Evolutionary conservation across 257 asterid species (phyloP).

Genomic region (Ilex asprella): DNA sequence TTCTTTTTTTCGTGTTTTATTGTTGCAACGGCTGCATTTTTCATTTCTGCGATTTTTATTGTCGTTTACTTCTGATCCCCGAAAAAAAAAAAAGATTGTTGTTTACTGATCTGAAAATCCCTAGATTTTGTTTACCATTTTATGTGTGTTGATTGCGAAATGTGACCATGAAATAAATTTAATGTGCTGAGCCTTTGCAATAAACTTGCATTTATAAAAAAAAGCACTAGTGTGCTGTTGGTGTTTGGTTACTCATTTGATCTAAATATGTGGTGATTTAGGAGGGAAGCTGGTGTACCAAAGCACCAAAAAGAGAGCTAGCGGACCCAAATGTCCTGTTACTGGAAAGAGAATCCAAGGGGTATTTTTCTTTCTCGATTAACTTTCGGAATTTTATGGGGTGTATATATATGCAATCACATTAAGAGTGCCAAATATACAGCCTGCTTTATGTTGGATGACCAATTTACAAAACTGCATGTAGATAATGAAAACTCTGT

Average conservation of each 20-base stretch:
- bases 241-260: background rate
- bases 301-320: conserved; percentile 71
- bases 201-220: too few relatives aligned
- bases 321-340: conserved; percentile 85
- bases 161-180: too few relatives aligned
- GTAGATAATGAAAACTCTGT: too few relatives aligned
- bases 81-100: too few relatives aligned
- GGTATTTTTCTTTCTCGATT: conserved; percentile 30
- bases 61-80: background rate
- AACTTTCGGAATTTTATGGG: too few relatives aligned
- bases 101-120: background rate
- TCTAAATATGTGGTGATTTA: conserved; percentile 5
- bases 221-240: background rate
- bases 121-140: too few relatives aligned
- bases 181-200: too few relatives aligned
- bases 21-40: background rate
- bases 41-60: background rate
- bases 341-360: conserved; percentile 85
- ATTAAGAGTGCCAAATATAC: too few relatives aligned
- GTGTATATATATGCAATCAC: too few relatives aligned
- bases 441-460: too few relatives aligned
- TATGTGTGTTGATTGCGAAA: too few relatives aligned
- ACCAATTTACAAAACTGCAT: too few relatives aligned
- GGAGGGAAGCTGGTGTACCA: conserved; percentile 77
- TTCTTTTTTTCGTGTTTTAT: background rate